A percentile compares a stretch with the other conserved stretches of the same genome.
phyloP scores from a whole-genome alignment of 306 rosid species.

The Sicyos baderoa region DNA sequence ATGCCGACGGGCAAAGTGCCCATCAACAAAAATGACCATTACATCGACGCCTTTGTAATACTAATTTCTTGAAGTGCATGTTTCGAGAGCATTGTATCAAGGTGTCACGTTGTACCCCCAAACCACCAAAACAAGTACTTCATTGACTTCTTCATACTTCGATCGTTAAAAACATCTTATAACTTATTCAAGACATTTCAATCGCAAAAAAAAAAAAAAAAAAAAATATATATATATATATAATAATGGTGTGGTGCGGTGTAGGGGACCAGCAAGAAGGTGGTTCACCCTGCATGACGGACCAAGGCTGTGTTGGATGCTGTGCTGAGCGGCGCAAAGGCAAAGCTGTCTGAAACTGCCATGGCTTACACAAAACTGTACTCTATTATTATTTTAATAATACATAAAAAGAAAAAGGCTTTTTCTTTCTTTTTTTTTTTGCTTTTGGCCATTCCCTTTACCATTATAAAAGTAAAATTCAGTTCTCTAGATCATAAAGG shows the following conservation, averaged over 20 bases:
- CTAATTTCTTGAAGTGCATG: too few species aligned
- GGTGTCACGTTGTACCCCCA: too few species aligned
- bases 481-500: slow-evolving; percentile 12
- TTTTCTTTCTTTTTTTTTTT: background rate
- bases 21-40: too few species aligned
- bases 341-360: slow-evolving; percentile 21
- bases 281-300: slow-evolving; percentile 16
- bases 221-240: too few species aligned
- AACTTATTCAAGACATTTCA: background rate
- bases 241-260: background rate
- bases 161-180: background rate
- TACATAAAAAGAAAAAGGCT: background rate
- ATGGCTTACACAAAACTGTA: background rate
- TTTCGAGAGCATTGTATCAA: too few species aligned
- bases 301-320: slow-evolving; percentile 2
- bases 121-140: too few species aligned
- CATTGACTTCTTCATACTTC: too few species aligned
- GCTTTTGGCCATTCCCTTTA: background rate
- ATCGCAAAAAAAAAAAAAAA: too few species aligned
- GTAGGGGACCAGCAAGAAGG: slow-evolving; percentile 15
- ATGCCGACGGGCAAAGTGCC: too few species aligned
- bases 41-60: too few species aligned
- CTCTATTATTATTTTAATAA: background rate
- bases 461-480: background rate
- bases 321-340: slow-evolving; percentile 19